Evolutionary conservation across 2,329 filamentous ascomycete genomes (phyloP).

Genomic region (Phialophora verrucosa): DNA sequence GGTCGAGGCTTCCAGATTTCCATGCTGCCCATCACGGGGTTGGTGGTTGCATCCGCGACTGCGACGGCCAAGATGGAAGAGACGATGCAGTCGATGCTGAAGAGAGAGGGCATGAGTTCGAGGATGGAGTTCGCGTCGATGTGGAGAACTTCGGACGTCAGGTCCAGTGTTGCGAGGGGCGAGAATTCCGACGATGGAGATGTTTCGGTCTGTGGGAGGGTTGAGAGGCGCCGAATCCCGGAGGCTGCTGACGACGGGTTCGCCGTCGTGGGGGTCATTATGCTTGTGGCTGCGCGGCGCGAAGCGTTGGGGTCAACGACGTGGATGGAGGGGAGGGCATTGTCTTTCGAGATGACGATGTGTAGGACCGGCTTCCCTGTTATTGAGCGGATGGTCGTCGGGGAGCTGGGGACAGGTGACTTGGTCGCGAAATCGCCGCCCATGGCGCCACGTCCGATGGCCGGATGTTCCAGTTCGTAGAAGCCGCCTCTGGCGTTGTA

Average conservation of each 20-base stretch:
- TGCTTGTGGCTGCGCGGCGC: conserved; percentile 34
- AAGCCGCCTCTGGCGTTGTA: conserved; percentile 50
- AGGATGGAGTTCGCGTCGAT: conserved; percentile 50
- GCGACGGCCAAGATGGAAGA: conserved; percentile 54
- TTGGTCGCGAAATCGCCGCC: conserved; percentile 30
- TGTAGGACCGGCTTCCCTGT: conserved; percentile 44
- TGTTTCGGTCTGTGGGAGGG: conserved; percentile 47
- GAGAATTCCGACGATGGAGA: conserved; percentile 37
- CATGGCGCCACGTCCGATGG: conserved; percentile 43
- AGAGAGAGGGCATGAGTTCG: conserved; percentile 52
- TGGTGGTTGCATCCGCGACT: conserved; percentile 51
- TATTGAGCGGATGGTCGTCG: conserved; percentile 26
- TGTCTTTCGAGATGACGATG: conserved; percentile 48
- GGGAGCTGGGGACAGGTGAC: conserved; percentile 17
- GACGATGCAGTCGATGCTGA: conserved; percentile 55
- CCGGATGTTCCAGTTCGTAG: conserved; percentile 56
- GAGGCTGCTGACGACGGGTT: conserved; percentile 22
- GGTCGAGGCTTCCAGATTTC: conserved; percentile 35
- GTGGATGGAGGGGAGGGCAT: conserved; percentile 48
- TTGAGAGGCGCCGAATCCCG: conserved; percentile 42
- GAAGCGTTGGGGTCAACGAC: conserved; percentile 46
- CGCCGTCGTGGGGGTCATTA: conserved; percentile 26
- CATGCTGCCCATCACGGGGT: conserved; percentile 48
- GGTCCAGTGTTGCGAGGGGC: conserved; percentile 51
- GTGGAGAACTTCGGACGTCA: conserved; percentile 46